These are phyloP conservation scores for Pelargonium australe DNA, from an alignment of 441 rosid genomes.

Conservation along the genomic window DNA sequence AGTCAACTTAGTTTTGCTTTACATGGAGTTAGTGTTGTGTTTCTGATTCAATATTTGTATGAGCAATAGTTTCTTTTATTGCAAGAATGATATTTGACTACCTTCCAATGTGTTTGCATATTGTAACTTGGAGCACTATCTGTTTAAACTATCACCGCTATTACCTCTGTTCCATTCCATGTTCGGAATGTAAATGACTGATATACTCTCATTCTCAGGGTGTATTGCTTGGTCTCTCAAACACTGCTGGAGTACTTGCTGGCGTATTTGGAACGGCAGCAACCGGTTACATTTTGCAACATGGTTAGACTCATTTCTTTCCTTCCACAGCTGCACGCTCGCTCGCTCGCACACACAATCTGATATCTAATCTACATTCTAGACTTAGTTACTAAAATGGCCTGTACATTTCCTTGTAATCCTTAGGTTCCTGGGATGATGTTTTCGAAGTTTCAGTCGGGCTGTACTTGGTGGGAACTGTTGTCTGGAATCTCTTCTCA, in stretches of 20 bases:
- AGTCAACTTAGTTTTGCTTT: background rate
- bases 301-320: conserved; percentile 39
- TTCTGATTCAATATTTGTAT: background rate
- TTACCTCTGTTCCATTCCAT: too few relatives aligned
- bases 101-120: background rate
- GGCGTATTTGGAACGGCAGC: conserved; percentile 94
- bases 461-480: conserved; percentile 77
- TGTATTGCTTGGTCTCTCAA: conserved; percentile 81
- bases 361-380: background rate
- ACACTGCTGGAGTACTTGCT: conserved; percentile 86
- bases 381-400: too few relatives aligned
- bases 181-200: background rate
- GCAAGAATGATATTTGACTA: background rate
- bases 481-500: conserved; percentile 75
- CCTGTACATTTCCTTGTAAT: background rate
- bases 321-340: too few relatives aligned
- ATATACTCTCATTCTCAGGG: conserved; percentile 39
- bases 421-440: conserved; percentile 81
- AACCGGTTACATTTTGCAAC: conserved; percentile 89
- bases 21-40: background rate
- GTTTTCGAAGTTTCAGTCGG: conserved; percentile 83
- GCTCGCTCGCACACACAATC: background rate
- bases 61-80: too few relatives aligned
- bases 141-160: background rate
- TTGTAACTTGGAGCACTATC: background rate